Conservation (phyloP, 2,329 filamentous ascomycete species). For the Colletotrichum abscissum region DNA sequence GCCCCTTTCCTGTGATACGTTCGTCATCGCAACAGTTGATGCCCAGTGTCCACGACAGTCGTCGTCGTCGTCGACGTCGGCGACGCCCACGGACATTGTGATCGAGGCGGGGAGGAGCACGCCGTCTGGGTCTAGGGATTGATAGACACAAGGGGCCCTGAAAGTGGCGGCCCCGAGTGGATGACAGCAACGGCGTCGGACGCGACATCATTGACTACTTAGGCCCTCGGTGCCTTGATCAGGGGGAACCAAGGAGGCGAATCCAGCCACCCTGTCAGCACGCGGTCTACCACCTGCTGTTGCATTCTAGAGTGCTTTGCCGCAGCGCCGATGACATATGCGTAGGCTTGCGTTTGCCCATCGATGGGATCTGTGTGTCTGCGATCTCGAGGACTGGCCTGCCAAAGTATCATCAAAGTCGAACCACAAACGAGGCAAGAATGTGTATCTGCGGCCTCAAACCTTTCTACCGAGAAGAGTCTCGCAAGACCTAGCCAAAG, state of each 20-base stretch:
- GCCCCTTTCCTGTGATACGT: not conserved
- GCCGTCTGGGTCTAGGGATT: conserved; percentile 10
- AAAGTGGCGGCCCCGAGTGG: conserved; percentile 3
- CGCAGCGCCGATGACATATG: not conserved
- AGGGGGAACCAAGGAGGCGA: conserved; percentile 5
- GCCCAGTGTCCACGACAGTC: not conserved
- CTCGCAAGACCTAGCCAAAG: conserved; percentile 7
- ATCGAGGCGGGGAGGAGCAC: conserved; percentile 14
- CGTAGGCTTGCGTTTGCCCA: not conserved
- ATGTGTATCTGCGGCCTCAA: conserved; percentile 4
- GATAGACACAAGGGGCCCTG: conserved; percentile 20
- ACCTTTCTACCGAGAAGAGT: not conserved
- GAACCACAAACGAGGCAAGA: not conserved
- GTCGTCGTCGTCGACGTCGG: not conserved
- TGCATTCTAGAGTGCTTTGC: not conserved
- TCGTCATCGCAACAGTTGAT: conserved; percentile 16
- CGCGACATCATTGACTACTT: not conserved
- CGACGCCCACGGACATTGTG: not conserved
- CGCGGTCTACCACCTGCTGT: conserved; percentile 1
- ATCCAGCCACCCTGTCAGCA: not conserved
- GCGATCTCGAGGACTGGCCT: not conserved
- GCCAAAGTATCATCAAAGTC: not conserved
- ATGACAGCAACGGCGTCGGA: conserved; percentile 7
- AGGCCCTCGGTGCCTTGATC: not conserved
- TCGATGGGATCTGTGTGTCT: not conserved